Base-by-base conservation (phyloP, 108 stramenopile genomes). In the Epithemia pelagica region DNA sequence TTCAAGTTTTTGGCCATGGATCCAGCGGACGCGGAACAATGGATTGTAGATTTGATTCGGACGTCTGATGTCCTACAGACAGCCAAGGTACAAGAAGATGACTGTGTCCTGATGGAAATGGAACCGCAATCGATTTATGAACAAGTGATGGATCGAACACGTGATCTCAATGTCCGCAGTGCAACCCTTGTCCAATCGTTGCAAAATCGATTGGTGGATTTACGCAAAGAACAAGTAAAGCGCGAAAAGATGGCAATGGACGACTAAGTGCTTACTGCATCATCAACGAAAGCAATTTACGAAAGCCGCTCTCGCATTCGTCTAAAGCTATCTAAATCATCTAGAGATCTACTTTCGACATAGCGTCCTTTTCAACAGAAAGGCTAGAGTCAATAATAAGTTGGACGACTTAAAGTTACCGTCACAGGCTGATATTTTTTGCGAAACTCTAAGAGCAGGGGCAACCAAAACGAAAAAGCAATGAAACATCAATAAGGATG, bases 41-140 rank as follows among this genome's bases (percentile, higher is more conserved):
- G 97, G 97, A 96, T 98, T 71, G 99, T 97, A 28, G 96, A 98
- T 78, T 80, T 99, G 72, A 98, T 99, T 70, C 81, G 96, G 20
- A 95, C 92, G 67, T 89, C 95, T 7, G 75, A 76, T 65, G 55
- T 84, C 70, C 74, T 98, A 67, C 37, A 46, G 15, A 96, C 97
- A 72, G 99, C 99, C 66, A 96, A 95, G 71, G 96, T 99, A 82
- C 96, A 98, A 77, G 84, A 83, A 57, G 87, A 93, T 62, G 88
- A 87, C 52, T 93, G 94, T 76, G 97, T 99, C 30, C 86, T 98
- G 67, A 97, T 99, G 96, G 93, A 92, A 58, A 79, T 83, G 28
- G 74, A 76, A n/a, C 68, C 64, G 23, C 88, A 87, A 31, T 85
- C 76, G 58, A 77, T 92, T 1, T 86, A 95, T 74, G 87, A 91